These are phyloP conservation scores for Neoboletus magnificus DNA, from an alignment of 768 basidiomycete species.

Conservation along the genomic window DNA sequence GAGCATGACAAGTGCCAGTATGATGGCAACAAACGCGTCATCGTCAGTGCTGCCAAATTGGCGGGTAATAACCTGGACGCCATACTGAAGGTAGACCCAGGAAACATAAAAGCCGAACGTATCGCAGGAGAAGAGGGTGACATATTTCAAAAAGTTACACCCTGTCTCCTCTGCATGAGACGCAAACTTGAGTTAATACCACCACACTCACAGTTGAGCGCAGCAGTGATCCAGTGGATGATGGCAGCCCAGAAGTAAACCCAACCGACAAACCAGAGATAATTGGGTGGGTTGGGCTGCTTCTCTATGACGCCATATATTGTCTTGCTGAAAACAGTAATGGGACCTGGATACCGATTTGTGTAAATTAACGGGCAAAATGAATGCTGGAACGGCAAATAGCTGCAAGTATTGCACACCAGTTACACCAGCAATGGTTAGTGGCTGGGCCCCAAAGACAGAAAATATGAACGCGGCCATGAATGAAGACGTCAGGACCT, in stretches of 20 bases:
- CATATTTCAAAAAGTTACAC: constrained; percentile 82
- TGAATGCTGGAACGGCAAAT: not conserved
- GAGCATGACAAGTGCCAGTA: constrained; percentile 77
- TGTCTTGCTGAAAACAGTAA: constrained; percentile 90
- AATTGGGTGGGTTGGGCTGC: constrained; percentile 59
- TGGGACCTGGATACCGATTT: constrained; percentile 55
- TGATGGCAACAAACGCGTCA: constrained; percentile 60
- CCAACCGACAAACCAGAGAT: constrained; percentile 89
- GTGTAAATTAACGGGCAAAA: not conserved
- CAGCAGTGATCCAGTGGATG: constrained; percentile 77
- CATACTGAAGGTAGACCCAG: constrained; percentile 88
- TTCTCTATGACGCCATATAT: constrained; percentile 72
- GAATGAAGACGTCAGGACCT: constrained; percentile 80
- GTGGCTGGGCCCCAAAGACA: constrained; percentile 83
- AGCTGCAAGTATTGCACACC: constrained; percentile 37
- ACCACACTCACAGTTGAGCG: constrained; percentile 60
- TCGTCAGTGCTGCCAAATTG: constrained; percentile 50
- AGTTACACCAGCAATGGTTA: constrained; percentile 90
- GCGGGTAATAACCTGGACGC: constrained; percentile 77
- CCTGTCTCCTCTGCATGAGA: constrained; percentile 38
- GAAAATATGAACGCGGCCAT: constrained; percentile 90
- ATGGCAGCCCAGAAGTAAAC: constrained; percentile 90
- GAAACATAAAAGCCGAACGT: constrained; percentile 93
- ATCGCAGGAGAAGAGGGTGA: constrained; percentile 87
- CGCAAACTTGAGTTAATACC: not conserved